A percentile compares a stretch with the other conserved stretches of the same genome.
These are phyloP conservation scores for Suhomyces maxii DNA, from an alignment of 1,139 yeast genomes.

Conservation along the genomic window DNA sequence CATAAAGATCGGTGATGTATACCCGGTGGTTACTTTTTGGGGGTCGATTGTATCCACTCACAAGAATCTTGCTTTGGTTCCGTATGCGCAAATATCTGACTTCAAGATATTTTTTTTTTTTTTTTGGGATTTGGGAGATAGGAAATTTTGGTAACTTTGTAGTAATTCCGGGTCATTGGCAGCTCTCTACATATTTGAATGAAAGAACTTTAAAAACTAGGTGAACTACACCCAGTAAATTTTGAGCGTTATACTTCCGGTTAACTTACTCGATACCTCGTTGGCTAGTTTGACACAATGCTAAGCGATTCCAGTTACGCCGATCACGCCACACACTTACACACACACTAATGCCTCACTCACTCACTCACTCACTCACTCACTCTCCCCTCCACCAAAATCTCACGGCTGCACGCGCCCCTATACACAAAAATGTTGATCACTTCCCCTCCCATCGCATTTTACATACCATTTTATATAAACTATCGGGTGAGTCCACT, in stretches of 20 bases:
- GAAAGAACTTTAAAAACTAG: not conserved
- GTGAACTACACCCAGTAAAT: too few relatives aligned
- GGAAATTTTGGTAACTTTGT: too few relatives aligned
- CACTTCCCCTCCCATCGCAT: slow-evolving; percentile 11
- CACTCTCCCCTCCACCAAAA: slow-evolving; percentile 5
- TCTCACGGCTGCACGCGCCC: slow-evolving; percentile 9
- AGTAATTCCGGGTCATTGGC: not conserved
- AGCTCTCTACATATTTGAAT: not conserved
- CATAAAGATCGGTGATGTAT: not conserved
- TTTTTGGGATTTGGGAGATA: not conserved
- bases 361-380: not conserved
- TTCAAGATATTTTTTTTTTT: not conserved
- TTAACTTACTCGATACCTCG: not conserved
- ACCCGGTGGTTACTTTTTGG: not conserved
- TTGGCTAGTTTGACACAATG: not conserved
- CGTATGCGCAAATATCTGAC: too few relatives aligned
- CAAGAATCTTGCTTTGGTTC: too few relatives aligned
- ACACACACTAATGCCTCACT: not conserved
- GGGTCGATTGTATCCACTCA: too few relatives aligned
- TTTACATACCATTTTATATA: slow-evolving; percentile 6
- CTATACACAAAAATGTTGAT: slow-evolving; percentile 11
- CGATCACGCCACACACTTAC: slow-evolving; percentile 7
- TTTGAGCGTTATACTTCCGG: not conserved
- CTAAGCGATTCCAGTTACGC: not conserved
- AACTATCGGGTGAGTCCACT: not conserved